These are phyloP conservation scores for Penicillium psychrofluorescens DNA, from an alignment of 495 filamentous ascomycete genomes.

Conservation along the genomic window DNA sequence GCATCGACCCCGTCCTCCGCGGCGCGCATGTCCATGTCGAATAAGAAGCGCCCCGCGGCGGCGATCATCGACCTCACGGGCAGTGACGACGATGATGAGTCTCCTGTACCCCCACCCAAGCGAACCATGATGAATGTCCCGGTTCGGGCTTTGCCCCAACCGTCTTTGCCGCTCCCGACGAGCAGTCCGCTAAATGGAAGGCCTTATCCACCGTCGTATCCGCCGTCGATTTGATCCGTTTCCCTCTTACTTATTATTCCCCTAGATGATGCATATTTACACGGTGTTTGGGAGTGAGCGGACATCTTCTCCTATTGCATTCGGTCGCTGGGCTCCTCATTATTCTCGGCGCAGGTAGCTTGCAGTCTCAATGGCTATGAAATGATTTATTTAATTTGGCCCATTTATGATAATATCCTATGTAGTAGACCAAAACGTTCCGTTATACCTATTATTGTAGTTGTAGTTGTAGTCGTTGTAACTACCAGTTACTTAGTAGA, in stretches of 20 bases:
- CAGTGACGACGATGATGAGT: slow-evolving; percentile 66
- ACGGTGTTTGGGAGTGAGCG: slow-evolving; percentile 3
- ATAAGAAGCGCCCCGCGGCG: slow-evolving; percentile 54
- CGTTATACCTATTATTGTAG: too few species aligned
- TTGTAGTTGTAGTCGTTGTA: too few species aligned
- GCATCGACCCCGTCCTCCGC: slow-evolving; percentile 42
- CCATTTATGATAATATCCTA: too few species aligned
- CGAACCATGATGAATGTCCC: slow-evolving; percentile 20
- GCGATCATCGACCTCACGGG: slow-evolving; percentile 75
- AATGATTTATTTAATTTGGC: too few species aligned
- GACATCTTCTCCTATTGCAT: background rate
- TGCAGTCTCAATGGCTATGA: too few species aligned
- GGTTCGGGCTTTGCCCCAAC: slow-evolving; percentile 11
- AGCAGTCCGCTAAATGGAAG: slow-evolving; percentile 15
- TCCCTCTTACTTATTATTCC: background rate
- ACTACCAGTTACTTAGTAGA: too few species aligned
- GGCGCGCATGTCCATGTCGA: slow-evolving; percentile 27
- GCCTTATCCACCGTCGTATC: slow-evolving; percentile 12
- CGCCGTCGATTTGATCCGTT: background rate
- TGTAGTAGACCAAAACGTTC: too few species aligned
- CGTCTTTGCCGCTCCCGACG: slow-evolving; percentile 13
- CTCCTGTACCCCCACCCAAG: slow-evolving; percentile 50
- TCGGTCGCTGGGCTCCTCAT: background rate
- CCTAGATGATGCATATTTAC: slow-evolving; percentile 6
- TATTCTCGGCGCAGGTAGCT: too few species aligned